Conservation (phyloP, 2,329 filamentous ascomycete species). For the Apiospora aurea region DNA sequence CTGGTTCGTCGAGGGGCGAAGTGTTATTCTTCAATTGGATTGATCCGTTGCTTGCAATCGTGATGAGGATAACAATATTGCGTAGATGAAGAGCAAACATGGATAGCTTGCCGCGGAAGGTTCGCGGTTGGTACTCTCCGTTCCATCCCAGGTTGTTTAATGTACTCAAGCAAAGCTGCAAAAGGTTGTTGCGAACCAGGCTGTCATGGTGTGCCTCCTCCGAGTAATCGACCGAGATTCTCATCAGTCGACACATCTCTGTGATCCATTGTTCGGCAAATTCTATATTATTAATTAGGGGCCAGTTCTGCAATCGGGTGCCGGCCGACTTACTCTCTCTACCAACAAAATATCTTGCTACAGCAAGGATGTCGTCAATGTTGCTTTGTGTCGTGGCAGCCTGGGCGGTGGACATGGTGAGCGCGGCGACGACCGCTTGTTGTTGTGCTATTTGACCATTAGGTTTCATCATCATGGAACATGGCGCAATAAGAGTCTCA, state of each 20-base stretch:
- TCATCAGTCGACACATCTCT: slow-evolving; percentile 73
- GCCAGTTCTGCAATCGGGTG: not conserved
- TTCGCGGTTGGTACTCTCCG: slow-evolving; percentile 66
- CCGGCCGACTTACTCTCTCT: slow-evolving; percentile 43
- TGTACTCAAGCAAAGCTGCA: slow-evolving; percentile 80
- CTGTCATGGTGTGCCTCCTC: slow-evolving; percentile 75
- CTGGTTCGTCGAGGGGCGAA: slow-evolving; percentile 69
- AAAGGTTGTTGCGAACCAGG: slow-evolving; percentile 73
- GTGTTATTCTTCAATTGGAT: slow-evolving; percentile 61
- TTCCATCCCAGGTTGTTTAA: slow-evolving; percentile 80
- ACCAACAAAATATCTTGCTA: slow-evolving; percentile 60
- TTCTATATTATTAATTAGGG: slow-evolving; percentile 45
- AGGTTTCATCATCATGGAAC: slow-evolving; percentile 25
- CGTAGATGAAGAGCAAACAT: slow-evolving; percentile 78
- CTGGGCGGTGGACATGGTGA: slow-evolving; percentile 61
- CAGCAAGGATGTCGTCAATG: slow-evolving; percentile 76
- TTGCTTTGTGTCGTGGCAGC: slow-evolving; percentile 55
- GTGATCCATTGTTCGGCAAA: slow-evolving; percentile 69
- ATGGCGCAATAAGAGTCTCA: slow-evolving; percentile 40
- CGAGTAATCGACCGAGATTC: slow-evolving; percentile 81
- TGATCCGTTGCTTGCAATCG: slow-evolving; percentile 66
- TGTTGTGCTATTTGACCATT: slow-evolving; percentile 54
- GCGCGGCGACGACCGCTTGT: slow-evolving; percentile 65
- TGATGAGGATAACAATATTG: slow-evolving; percentile 71
- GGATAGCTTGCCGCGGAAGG: slow-evolving; percentile 75